Evolutionary conservation across 1,284 basidiomycete species (phyloP), one percentile per base, ranked within the genome.

Genomic region (Pyrrhoderma lamaoense): DNA sequence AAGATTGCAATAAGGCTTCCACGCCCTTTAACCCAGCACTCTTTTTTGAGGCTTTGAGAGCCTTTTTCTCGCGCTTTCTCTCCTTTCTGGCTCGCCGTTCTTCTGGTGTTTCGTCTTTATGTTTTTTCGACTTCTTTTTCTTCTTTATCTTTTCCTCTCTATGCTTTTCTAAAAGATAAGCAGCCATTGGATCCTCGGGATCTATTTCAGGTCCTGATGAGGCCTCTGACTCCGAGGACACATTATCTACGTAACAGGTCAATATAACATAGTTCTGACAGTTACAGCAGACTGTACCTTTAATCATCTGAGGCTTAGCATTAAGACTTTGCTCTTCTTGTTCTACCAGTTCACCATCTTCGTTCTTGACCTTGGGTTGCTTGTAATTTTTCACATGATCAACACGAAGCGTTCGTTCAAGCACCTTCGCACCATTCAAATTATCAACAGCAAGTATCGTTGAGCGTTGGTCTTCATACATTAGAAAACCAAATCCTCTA

Each of bases 391-490:
- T 85, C 55, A 95, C 93, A 65, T 99, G 96, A 62, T 99, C 96
- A 43, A 96, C 93, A 21, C 93, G 81, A 43, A 97, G 68, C 2
- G 84, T 95, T 60, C 85, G 76, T 4, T 89, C 92, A 23, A 97
- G 71, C 38, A 99, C 86, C 58, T 84, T 81, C 38, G 93, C 88
- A 31, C 96, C 96, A 63, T 97, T 98, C 67, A 99, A 79, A 70
- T 99, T 99, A 71, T 99, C 96, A 57, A 99, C 95, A 3, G 96
- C 96, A 36, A 99, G 76, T 47, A 98, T 70, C 2, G 96, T 99
- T 52, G 90, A 94, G 43, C 92, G 80, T 69, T 99, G 96, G 70
- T 99, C 93, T 69, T 96, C 91, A 67, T 98, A 99, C 94, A 99
- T 98, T 56, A 99, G 72, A 70, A 98, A 99, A 2, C 83, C 94